Percentiles rank a stretch among this genome's conserved stretches.
Conservation (phyloP, 495 filamentous ascomycete species). For the Penicillium goetzii region DNA sequence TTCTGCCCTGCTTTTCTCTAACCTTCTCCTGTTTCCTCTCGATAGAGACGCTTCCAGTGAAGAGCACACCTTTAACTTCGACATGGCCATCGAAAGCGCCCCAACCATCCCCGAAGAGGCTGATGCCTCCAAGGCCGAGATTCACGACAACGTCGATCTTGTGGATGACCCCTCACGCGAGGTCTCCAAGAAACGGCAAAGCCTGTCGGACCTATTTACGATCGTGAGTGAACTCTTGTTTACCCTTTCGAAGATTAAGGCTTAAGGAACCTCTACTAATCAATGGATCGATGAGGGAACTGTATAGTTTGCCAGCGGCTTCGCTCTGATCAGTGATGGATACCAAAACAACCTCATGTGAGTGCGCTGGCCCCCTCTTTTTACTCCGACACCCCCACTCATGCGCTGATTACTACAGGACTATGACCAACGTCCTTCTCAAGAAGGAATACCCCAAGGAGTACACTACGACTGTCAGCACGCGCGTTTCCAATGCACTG, state of each 20-base stretch:
- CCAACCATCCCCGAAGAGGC: neutral
- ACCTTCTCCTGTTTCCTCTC: neutral
- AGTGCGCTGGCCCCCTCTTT: conserved; percentile 2
- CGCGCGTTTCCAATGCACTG: conserved; percentile 57
- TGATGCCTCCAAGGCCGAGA: conserved; percentile 7
- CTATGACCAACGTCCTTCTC: conserved; percentile 56
- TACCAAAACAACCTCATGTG: conserved; percentile 58
- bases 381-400: neutral
- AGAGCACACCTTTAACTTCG: neutral
- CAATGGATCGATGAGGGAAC: neutral
- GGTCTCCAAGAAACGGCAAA: conserved; percentile 42
- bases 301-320: conserved; percentile 47
- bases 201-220: conserved; percentile 51
- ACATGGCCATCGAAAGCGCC: neutral
- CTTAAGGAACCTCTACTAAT: neutral
- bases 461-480: conserved; percentile 49
- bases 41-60: neutral
- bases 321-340: conserved; percentile 56
- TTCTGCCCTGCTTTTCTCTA: neutral
- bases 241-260: neutral
- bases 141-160: neutral
- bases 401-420: conserved; percentile 27
- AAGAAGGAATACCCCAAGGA: conserved; percentile 50
- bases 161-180: conserved; percentile 25
- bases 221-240: conserved; percentile 35